Percentiles rank a stretch among this genome's conserved stretches.
phyloP scores from a whole-genome alignment of 169 alveolate genomes.

The Plasmodium malariae region DNA sequence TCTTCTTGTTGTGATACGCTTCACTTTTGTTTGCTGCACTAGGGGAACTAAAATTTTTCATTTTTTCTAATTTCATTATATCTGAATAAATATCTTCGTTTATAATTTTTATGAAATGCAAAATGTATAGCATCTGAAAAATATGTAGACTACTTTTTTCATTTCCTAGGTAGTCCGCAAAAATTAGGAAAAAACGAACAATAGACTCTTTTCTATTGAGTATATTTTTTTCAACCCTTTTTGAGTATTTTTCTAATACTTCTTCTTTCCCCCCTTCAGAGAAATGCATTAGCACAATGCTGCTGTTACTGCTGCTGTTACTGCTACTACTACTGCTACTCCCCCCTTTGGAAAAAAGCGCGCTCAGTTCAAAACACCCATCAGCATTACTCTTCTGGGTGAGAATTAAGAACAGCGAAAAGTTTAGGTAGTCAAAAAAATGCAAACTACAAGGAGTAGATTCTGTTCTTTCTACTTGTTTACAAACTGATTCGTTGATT shows the following conservation, averaged over 20 bases:
- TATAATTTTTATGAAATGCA: constrained; percentile 31
- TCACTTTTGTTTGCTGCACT: not conserved
- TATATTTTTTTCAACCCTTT: constrained; percentile 16
- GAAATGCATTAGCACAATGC: no score
- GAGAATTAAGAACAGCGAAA: constrained; percentile 26
- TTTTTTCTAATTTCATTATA: constrained; percentile 18
- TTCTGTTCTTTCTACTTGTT: constrained; percentile 36
- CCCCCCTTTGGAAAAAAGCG: constrained; percentile 31
- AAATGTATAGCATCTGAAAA: constrained; percentile 16
- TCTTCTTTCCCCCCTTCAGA: not conserved
- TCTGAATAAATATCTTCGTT: constrained; percentile 16
- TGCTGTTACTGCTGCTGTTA: no score
- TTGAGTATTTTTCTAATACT: constrained; percentile 28
- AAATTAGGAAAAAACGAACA: constrained; percentile 14
- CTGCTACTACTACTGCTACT: no score
- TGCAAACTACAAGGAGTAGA: not conserved
- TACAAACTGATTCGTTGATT: not conserved
- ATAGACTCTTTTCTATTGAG: not conserved
- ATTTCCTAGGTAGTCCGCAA: not conserved
- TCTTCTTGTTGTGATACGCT: not conserved
- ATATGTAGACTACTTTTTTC: not conserved
- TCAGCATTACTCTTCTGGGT: not conserved
- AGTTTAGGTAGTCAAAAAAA: constrained; percentile 22
- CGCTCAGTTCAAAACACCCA: not conserved
- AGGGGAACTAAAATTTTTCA: not conserved